Evolutionary conservation across 2,329 filamentous ascomycete species (phyloP), one percentile per base, ranked within the genome.

Genomic region (Xylaria polymorpha): DNA sequence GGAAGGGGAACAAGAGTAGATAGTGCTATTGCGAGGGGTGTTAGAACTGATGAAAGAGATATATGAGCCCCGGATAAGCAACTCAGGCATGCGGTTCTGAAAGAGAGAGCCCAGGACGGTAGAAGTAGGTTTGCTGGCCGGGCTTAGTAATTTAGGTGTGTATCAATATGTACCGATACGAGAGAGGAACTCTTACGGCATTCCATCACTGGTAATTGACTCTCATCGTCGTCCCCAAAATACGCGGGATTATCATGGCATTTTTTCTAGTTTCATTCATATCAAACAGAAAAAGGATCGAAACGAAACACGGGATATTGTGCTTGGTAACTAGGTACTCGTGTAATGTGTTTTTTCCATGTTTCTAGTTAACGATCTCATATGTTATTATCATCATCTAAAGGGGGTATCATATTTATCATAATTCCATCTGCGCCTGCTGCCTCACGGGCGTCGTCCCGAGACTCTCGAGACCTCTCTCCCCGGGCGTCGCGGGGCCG

Each of bases 391-490:
- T 39, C 25, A 39, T 22, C 41, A 18, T 20, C 57, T 51, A 41
- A 58, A 32, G 18, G 20, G 71, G 74, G 73, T 74, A 75, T 77
- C 73, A 74, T 53, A n/a, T 53, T 12, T 35, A 39, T 56, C 8
- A 56, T 73, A 72, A 72, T 65, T 78, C 78, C 70, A 71, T 80
- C 78, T 79, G 57, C 53, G 79, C 74, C 1, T 76, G 74, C 65
- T 77, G 74, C 65, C 75, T 76, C 7, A 80, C 78, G 0, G 83
- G 81, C 51, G 83, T 84, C 48, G 82, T 81, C 2, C 84, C 84
- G 12, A 85, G 77, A 67, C 83, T 86, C 71, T 86, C 84, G 3
- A 86, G 73, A 0, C 84, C 84, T 37, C 84, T 78, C 69, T 83
- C 81, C 0, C 74, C 69, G 3, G 67, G 74, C 1, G 74, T 73